Conservation (phyloP, 176 grass and related monocot species). For the Musa troglodytarum region DNA sequence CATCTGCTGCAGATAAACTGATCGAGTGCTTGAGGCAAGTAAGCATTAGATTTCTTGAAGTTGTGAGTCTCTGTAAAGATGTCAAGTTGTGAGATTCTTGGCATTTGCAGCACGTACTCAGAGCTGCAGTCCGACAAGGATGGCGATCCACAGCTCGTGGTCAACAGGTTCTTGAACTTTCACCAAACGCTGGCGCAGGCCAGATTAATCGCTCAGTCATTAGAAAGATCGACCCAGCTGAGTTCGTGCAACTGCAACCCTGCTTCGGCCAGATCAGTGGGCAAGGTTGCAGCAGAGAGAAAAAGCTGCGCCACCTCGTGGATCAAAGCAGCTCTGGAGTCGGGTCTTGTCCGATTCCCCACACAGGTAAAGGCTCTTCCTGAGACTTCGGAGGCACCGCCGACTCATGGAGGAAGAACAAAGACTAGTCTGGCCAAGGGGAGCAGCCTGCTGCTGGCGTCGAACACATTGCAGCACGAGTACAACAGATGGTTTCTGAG, state of each 20-base stretch:
- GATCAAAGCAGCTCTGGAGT: constrained; percentile 66
- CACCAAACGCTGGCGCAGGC: constrained; percentile 46
- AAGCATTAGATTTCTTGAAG: too few species aligned
- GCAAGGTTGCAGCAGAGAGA: constrained; percentile 48
- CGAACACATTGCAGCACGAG: constrained; percentile 32
- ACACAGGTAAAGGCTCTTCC: constrained; percentile 25
- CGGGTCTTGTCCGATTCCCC: constrained; percentile 42
- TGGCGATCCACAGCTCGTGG: constrained; percentile 47
- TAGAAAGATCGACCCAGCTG: constrained; percentile 27
- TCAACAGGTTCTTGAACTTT: constrained; percentile 68
- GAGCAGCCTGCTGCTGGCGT: constrained; percentile 23
- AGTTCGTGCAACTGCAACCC: constrained; percentile 20
- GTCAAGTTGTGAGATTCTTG: too few species aligned
- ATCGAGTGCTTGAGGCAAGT: constrained; percentile 65
- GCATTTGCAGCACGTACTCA: constrained; percentile 42
- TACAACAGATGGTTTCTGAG: constrained; percentile 67
- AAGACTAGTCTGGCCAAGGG: constrained; percentile 35
- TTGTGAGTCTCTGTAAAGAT: too few species aligned
- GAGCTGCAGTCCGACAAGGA: constrained; percentile 76
- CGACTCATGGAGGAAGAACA: constrained; percentile 20
- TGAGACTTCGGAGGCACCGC: constrained; percentile 16
- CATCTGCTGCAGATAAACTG: constrained; percentile 56
- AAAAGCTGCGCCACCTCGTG: constrained; percentile 58
- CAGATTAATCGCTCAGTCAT: constrained; percentile 45
- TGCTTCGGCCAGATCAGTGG: constrained; percentile 22